Evolutionary conservation across 192 early-diverging fungal genomes (phyloP), one percentile per base, ranked within the genome.

Genomic region (Coemansia sp.): DNA sequence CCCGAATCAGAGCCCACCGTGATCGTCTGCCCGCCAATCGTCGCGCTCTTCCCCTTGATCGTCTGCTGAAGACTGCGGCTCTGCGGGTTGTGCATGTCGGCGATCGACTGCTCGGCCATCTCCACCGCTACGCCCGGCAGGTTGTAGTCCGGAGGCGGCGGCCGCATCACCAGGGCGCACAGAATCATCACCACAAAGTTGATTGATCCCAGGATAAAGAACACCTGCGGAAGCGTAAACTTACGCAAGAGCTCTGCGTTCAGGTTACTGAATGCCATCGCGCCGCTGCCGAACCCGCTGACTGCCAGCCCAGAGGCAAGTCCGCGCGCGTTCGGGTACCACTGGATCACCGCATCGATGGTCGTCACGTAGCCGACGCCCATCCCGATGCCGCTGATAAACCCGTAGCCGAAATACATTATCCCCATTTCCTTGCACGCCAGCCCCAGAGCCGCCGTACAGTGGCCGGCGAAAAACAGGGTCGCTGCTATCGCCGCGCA

Each of bases 351-450:
- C 1, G 86, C 86, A 54, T 85, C 85, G 25, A 90, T 88, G 3
- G 90, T 88, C 11, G 89, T 77, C 34, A 92, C 89, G 68, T 92
- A 92, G 29, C 84, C 82, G 52, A 90, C 72, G 14, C 90, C 90
- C 28, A 90, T 68, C 28, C 89, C 90, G 11, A 82, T 65, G 14
- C 89, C 90, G 42, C 86, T 85, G 39, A 92, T 66, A 62, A 90
- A 77, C 34, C 88, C 90, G 67, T 89, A 89, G 9, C 88, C 87
- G 64, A 89, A 74, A 65, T 86, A 90, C 53, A 90, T 67, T 59
- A 90, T 82, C 10, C 70, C 82, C 22, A 88, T 78, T 13, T 74
- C 75, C 62, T 83, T 76, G 62, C 83, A 72, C 47, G 82, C 74
- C 27, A 85, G 73, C 25, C 83, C 87, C 24, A 90, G 67, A 24